A percentile compares a stretch with the other conserved stretches of the same genome.
phyloP scores from a whole-genome alignment of 495 filamentous ascomycete genomes.

The Penicillium subrubescens region DNA sequence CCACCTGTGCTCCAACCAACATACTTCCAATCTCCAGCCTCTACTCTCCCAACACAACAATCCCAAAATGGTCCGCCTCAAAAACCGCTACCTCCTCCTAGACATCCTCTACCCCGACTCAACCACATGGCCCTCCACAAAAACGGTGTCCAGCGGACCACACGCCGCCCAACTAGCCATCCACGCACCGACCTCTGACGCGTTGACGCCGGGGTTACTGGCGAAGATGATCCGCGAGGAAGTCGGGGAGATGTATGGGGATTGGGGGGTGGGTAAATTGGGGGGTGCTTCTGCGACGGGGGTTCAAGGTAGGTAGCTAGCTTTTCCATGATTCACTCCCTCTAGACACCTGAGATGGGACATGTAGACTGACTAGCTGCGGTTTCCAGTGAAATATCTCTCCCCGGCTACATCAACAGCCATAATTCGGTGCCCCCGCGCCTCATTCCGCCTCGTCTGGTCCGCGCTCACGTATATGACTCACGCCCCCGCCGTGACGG shows the following conservation, averaged over 20 bases:
- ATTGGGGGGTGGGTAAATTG: conserved; percentile 74
- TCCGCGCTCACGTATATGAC: conserved; percentile 82
- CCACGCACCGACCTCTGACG: conserved; percentile 72
- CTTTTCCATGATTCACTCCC: too few species aligned
- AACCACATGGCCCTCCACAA: conserved; percentile 33
- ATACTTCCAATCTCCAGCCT: too few species aligned
- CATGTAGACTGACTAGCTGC: too few species aligned
- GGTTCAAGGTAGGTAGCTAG: conserved; percentile 71
- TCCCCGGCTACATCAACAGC: conserved; percentile 91
- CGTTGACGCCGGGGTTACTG: conserved; percentile 63
- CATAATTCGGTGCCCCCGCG: conserved; percentile 78
- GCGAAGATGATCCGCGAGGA: conserved; percentile 67
- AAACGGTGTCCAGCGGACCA: conserved; percentile 6
- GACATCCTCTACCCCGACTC: conserved; percentile 83
- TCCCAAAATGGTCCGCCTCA: conserved; percentile 82
- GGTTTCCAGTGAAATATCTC: conserved; percentile 78
- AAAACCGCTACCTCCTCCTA: conserved; percentile 90
- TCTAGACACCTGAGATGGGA: too few species aligned
- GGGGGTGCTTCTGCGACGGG: conserved; percentile 58
- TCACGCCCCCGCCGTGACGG: conserved; percentile 53
- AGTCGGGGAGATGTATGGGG: conserved; percentile 78
- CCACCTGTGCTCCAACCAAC: background rate
- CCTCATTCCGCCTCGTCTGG: conserved; percentile 85
- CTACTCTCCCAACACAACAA: background rate
- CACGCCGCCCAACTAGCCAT: conserved; percentile 58